phyloP scores from a whole-genome alignment of 768 basidiomycete genomes.

The Mycena alexandri region DNA sequence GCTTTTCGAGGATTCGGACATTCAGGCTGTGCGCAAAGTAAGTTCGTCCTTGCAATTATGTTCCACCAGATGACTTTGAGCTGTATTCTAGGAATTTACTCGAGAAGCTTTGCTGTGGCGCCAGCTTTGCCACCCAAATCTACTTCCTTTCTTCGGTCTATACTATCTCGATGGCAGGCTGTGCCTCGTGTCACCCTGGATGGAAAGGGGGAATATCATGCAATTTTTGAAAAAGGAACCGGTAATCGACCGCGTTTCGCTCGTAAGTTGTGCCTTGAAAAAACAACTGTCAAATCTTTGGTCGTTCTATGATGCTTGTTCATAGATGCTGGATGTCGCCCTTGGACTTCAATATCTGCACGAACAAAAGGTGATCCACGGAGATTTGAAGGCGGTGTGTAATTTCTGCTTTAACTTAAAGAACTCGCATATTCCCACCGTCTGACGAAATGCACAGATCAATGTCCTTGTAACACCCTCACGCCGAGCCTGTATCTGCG shows the following conservation, averaged over 20 bases:
- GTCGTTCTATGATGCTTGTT: neutral
- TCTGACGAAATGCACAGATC: constrained; percentile 40
- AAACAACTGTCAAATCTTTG: too few relatives aligned
- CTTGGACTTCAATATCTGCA: constrained; percentile 37
- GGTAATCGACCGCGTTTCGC: constrained; percentile 8
- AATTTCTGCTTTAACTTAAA: neutral
- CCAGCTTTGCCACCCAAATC: constrained; percentile 37
- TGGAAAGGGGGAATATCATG: constrained; percentile 44
- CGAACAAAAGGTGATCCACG: constrained; percentile 32
- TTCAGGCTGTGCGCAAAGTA: constrained; percentile 10
- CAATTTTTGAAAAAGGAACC: constrained; percentile 31
- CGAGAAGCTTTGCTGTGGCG: constrained; percentile 40
- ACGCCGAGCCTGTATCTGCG: constrained; percentile 36
- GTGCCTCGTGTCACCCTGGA: constrained; percentile 46
- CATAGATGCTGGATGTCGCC: constrained; percentile 32
- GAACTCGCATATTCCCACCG: neutral
- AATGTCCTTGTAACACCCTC: constrained; percentile 60
- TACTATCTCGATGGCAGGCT: constrained; percentile 27
- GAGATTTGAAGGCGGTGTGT: constrained; percentile 38
- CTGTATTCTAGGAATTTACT: constrained; percentile 8
- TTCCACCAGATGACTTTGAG: too few relatives aligned
- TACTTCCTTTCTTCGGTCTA: constrained; percentile 40
- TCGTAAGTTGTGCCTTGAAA: constrained; percentile 8
- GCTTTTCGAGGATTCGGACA: constrained; percentile 1
- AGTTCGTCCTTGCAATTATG: neutral